A percentile compares a stretch with the other conserved stretches of the same genome.
These are phyloP conservation scores for Raffaelea deltoideospora DNA, from an alignment of 2,329 filamentous ascomycete species.

Conservation along the genomic window DNA sequence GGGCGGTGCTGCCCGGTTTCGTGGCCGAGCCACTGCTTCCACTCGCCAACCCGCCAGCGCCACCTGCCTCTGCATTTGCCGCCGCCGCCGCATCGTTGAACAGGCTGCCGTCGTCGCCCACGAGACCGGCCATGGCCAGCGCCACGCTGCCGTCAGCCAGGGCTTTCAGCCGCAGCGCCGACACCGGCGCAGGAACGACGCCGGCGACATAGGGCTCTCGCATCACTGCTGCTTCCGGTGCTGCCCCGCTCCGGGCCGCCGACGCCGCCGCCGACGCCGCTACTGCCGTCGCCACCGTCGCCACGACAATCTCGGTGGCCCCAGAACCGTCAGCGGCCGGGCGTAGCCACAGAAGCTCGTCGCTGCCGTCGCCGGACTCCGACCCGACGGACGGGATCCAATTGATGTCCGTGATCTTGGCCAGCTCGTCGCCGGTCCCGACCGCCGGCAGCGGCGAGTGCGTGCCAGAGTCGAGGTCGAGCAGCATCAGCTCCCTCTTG, in stretches of 20 bases:
- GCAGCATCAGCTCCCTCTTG: constrained; percentile 18
- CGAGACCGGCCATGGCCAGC: constrained; percentile 19
- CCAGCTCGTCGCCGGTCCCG: constrained; percentile 6
- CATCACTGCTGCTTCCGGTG: neutral
- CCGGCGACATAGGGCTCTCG: constrained; percentile 12
- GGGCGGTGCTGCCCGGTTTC: constrained; percentile 13
- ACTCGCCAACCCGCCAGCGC: too few species aligned
- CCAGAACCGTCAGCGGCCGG: constrained; percentile 13
- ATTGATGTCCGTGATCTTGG: constrained; percentile 16
- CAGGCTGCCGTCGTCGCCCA: constrained; percentile 16
- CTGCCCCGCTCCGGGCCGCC: neutral
- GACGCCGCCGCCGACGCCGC: neutral
- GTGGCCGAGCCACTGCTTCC: constrained; percentile 4
- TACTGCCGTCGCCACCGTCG: constrained; percentile 3
- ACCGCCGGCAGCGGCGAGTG: constrained; percentile 8
- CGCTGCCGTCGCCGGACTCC: constrained; percentile 1
- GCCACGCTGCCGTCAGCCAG: constrained; percentile 19
- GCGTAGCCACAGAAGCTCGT: constrained; percentile 19
- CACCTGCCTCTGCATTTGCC: too few species aligned
- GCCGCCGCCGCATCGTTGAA: constrained; percentile 13
- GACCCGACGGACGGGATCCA: constrained; percentile 19
- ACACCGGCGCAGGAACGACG: constrained; percentile 18
- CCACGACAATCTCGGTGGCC: constrained; percentile 17
- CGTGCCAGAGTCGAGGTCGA: constrained; percentile 16
- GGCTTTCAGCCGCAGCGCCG: constrained; percentile 17